Conservation (phyloP, 495 filamentous ascomycete species). For the Cercophora scortea region DNA sequence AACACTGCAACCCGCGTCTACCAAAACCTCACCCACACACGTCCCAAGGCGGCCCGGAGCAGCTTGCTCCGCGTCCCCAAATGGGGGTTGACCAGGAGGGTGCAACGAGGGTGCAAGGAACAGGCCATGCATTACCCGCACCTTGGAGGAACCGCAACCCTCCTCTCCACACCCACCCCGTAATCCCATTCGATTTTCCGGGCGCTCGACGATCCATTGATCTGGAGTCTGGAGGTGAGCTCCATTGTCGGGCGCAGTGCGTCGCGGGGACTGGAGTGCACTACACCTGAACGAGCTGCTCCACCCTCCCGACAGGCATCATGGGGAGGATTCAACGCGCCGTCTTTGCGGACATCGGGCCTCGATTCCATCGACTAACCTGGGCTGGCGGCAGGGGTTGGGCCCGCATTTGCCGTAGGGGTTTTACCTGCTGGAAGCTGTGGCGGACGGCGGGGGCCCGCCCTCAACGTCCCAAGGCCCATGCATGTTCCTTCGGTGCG, state of each 20-base stretch:
- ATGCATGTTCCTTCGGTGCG: too few species aligned
- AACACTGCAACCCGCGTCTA: too few species aligned
- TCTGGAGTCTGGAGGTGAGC: neutral
- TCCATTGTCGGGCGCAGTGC: neutral
- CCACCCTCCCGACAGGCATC: neutral
- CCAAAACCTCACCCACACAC: neutral
- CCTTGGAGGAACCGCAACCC: neutral
- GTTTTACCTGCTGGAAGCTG: too few species aligned
- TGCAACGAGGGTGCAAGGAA: conserved; percentile 4
- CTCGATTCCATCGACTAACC: neutral
- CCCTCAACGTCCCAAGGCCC: too few species aligned
- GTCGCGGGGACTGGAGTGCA: neutral
- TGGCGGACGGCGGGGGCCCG: too few species aligned
- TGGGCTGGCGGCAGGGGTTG: neutral
- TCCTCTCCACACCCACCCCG: too few species aligned
- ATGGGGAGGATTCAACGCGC: neutral
- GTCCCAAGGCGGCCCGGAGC: conserved; percentile 5
- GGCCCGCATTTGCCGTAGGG: too few species aligned
- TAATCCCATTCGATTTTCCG: too few species aligned
- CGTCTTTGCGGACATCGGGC: neutral
- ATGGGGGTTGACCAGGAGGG: neutral
- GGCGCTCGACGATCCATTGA: neutral
- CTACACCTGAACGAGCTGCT: neutral
- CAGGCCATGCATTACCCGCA: neutral
- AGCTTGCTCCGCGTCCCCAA: conserved; percentile 19